Evolutionary conservation across 75 land plant species (phyloP).

Genomic region (Cryptomeria japonica): DNA sequence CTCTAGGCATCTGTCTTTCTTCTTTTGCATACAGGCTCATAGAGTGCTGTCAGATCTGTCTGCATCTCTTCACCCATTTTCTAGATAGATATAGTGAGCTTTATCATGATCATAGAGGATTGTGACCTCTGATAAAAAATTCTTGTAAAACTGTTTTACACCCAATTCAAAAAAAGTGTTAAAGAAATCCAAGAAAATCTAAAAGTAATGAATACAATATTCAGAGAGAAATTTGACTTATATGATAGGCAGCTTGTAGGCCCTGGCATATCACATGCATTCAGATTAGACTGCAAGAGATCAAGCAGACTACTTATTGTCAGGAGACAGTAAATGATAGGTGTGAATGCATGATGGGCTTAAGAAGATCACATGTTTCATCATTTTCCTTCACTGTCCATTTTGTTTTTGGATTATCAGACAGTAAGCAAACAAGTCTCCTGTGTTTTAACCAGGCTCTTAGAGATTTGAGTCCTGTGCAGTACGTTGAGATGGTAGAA

Average conservation of each 20-base stretch:
- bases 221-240: background rate
- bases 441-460: background rate
- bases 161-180: background rate
- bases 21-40: background rate
- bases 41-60: background rate
- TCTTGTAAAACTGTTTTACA: background rate
- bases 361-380: background rate
- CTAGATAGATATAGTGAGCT: background rate
- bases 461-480: background rate
- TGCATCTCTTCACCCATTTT: background rate
- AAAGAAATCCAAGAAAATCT: background rate
- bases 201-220: background rate
- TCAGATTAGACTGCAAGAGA: background rate
- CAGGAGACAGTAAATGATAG: background rate
- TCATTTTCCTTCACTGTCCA: background rate
- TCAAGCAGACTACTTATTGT: background rate
- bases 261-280: background rate
- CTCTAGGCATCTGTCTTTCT: background rate
- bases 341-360: too few species aligned
- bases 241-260: background rate
- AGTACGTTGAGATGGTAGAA: background rate
- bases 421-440: background rate
- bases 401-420: background rate
- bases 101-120: background rate
- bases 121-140: background rate